Evolutionary conservation across 1,139 yeast genomes (phyloP).

Genomic region (Debaryomyces robertsiae): DNA sequence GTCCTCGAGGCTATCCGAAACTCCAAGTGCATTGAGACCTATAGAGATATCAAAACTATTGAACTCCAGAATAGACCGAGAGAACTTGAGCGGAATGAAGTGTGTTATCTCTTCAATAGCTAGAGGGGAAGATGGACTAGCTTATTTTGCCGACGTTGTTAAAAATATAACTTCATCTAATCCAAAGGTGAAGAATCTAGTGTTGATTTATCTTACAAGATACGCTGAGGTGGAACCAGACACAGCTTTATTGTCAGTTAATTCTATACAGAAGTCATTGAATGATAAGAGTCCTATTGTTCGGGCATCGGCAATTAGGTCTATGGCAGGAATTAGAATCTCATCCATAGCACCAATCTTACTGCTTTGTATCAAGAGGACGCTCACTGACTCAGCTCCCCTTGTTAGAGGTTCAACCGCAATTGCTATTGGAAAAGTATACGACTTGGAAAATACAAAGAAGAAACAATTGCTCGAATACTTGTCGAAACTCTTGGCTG

Average conservation of each 20-base stretch:
- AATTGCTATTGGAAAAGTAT: conserved; percentile 71
- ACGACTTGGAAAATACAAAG: conserved; percentile 36
- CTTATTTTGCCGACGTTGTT: conserved; percentile 83
- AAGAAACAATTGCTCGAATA: conserved; percentile 48
- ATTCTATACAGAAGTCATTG: conserved; percentile 85
- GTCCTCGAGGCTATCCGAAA: conserved; percentile 62
- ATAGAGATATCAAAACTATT: conserved; percentile 67
- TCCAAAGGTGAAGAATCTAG: conserved; percentile 71
- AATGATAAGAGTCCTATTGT: conserved; percentile 67
- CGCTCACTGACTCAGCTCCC: conserved; percentile 72
- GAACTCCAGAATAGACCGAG: conserved; percentile 71
- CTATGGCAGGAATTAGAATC: conserved; percentile 78
- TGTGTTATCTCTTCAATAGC: conserved; percentile 70
- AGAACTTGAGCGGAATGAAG: conserved; percentile 73
- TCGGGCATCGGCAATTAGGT: conserved; percentile 74
- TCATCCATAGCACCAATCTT: conserved; percentile 81
- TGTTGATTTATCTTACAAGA: conserved; percentile 71
- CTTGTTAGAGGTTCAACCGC: conserved; percentile 81
- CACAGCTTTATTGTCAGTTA: conserved; percentile 82
- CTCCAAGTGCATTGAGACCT: conserved; percentile 55
- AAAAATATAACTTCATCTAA: conserved; percentile 80
- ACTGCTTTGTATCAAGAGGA: conserved; percentile 68
- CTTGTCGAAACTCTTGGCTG: conserved; percentile 59
- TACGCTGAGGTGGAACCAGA: conserved; percentile 89
- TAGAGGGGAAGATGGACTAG: conserved; percentile 60